phyloP scores from a whole-genome alignment of 345 rosid species.

The Hirschfeldia incana region DNA sequence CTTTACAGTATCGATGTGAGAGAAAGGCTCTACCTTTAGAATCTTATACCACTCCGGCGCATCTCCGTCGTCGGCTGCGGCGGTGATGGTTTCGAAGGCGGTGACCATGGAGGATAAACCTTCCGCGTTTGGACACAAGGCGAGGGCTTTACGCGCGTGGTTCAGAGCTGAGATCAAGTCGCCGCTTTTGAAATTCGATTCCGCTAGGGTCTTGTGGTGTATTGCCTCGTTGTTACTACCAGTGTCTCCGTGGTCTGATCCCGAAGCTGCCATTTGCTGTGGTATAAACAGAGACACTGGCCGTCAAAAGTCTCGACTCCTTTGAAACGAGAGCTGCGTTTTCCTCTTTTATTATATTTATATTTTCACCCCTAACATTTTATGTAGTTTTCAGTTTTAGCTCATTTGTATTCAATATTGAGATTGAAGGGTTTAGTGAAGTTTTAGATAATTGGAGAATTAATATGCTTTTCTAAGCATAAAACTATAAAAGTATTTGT shows the following conservation, averaged over 20 bases:
- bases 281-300: background rate
- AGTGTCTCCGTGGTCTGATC: conserved; percentile 25
- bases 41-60: conserved; percentile 75
- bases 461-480: too few species aligned
- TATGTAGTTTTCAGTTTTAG: too few species aligned
- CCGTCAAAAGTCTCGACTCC: too few species aligned
- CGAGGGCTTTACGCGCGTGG: conserved; percentile 64
- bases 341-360: too few species aligned
- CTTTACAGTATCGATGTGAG: conserved; percentile 62
- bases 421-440: too few species aligned
- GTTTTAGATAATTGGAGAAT: too few species aligned
- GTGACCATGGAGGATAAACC: conserved; percentile 66
- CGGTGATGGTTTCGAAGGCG: conserved; percentile 58
- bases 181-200: conserved; percentile 51
- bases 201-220: conserved; percentile 55
- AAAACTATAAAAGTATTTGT: too few species aligned
- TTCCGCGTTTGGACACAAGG: conserved; percentile 53
- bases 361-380: too few species aligned
- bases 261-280: conserved; percentile 25
- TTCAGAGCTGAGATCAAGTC: conserved; percentile 61
- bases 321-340: too few species aligned
- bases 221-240: conserved; percentile 48
- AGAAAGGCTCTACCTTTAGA: conserved; percentile 87
- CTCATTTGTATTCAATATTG: too few species aligned
- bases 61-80: conserved; percentile 48